Conservation (phyloP, 805 yeast genomes). For the Lachancea meyersii region DNA sequence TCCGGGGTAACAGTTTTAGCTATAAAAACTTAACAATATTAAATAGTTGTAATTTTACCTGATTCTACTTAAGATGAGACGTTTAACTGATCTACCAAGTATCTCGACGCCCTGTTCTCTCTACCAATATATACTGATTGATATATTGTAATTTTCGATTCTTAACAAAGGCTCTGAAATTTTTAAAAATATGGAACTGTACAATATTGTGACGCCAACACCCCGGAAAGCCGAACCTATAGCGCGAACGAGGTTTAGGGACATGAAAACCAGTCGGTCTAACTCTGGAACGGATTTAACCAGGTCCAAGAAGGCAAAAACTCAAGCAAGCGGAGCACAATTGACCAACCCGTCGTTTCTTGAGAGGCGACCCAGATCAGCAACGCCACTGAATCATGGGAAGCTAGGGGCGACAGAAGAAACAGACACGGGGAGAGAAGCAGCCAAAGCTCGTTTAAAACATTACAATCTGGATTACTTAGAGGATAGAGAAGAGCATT, state of each 20-base stretch:
- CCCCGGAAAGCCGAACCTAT: slow-evolving; percentile 20
- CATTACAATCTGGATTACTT: slow-evolving; percentile 51
- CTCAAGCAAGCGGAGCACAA: slow-evolving; percentile 6
- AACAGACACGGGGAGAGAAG: slow-evolving; percentile 17
- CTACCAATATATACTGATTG: too few species aligned
- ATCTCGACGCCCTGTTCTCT: too few species aligned
- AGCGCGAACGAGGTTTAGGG: slow-evolving; percentile 14
- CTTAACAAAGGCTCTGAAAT: neutral
- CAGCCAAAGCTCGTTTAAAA: slow-evolving; percentile 28
- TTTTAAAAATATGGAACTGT: neutral
- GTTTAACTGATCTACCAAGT: too few species aligned
- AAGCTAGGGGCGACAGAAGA: neutral
- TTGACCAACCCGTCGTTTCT: slow-evolving; percentile 1
- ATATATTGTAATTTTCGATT: too few species aligned
- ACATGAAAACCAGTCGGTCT: slow-evolving; percentile 18
- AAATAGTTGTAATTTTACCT: too few species aligned
- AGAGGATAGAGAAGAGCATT: slow-evolving; percentile 33
- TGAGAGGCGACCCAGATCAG: slow-evolving; percentile 15
- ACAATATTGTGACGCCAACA: slow-evolving; percentile 23
- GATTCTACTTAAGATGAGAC: too few species aligned
- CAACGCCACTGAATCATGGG: slow-evolving; percentile 20
- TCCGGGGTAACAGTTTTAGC: neutral
- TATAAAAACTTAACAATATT: too few species aligned
- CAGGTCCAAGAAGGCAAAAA: slow-evolving; percentile 13
- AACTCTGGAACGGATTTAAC: slow-evolving; percentile 18